These are phyloP conservation scores for Pisolithus sp. DNA, from an alignment of 768 basidiomycete species.

Conservation along the genomic window DNA sequence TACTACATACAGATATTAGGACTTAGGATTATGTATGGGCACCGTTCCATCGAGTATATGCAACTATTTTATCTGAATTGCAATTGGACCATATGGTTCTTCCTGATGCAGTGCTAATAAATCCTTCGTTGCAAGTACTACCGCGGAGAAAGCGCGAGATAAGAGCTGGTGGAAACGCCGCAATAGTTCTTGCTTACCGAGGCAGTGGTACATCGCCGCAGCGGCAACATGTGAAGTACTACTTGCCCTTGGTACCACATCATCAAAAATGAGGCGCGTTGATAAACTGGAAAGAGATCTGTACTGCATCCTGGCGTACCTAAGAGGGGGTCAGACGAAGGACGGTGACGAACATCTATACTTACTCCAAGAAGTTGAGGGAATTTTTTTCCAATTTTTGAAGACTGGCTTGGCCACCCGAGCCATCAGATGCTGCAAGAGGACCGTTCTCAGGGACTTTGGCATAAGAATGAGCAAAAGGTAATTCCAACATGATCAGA, in stretches of 20 bases:
- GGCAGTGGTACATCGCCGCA: conserved; percentile 78
- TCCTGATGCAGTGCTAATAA: conserved; percentile 56
- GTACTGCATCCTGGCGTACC: conserved; percentile 75
- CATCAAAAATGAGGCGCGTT: conserved; percentile 52
- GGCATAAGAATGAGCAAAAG: conserved; percentile 14
- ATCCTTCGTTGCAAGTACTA: conserved; percentile 78
- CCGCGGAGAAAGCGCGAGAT: not conserved
- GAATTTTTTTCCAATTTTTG: conserved; percentile 69
- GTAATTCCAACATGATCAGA: not conserved
- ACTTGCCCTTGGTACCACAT: conserved; percentile 55
- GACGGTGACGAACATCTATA: conserved; percentile 1
- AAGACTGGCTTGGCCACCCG: conserved; percentile 42
- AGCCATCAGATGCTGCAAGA: conserved; percentile 43
- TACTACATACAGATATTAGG: too few relatives aligned
- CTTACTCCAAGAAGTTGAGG: conserved; percentile 74
- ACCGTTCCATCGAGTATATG: not conserved
- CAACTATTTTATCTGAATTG: conserved; percentile 32
- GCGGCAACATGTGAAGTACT: conserved; percentile 76
- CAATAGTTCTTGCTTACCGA: conserved; percentile 43
- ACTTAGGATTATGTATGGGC: too few relatives aligned
- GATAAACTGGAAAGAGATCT: conserved; percentile 46
- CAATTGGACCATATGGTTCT: conserved; percentile 52
- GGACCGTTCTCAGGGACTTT: conserved; percentile 24
- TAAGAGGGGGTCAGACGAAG: conserved; percentile 24
- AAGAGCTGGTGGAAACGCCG: not conserved